A percentile compares a stretch with the other conserved stretches of the same genome.
These are phyloP conservation scores for Parmelia sp. DNA, from an alignment of 495 filamentous ascomycete genomes.

Conservation along the genomic window DNA sequence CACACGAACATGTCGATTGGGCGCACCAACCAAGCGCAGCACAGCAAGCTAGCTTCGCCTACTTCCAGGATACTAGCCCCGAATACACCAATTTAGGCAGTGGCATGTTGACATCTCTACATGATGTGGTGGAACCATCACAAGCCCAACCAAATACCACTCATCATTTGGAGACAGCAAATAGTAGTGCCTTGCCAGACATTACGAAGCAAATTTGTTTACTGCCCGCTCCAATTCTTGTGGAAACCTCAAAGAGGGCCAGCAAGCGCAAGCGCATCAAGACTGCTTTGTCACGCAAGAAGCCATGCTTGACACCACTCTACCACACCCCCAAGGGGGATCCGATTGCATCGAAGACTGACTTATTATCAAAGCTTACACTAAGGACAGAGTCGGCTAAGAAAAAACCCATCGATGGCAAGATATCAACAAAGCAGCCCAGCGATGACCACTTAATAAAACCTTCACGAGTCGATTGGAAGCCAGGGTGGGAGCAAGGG, in stretches of 20 bases:
- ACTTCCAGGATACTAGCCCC: neutral
- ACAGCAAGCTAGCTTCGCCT: neutral
- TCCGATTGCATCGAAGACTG: neutral
- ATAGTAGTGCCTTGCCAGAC: neutral
- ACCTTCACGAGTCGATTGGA: neutral
- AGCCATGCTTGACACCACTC: conserved; percentile 3
- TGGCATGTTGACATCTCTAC: neutral
- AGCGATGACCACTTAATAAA: neutral
- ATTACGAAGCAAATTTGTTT: neutral
- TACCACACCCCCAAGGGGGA: neutral
- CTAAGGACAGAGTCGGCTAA: neutral
- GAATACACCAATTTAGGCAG: neutral
- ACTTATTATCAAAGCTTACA: neutral
- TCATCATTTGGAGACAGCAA: neutral
- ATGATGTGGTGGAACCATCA: neutral
- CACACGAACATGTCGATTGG: neutral
- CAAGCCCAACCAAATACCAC: neutral
- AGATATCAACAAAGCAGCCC: neutral
- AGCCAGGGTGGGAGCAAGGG: neutral
- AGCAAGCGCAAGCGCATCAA: conserved; percentile 4
- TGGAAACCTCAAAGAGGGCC: neutral
- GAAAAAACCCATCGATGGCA: no score
- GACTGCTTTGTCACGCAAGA: neutral
- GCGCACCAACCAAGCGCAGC: neutral
- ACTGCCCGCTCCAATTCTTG: neutral